Percentiles rank a stretch among this genome's conserved stretches.
Conservation (phyloP, 805 yeast genomes). For the Torulaspora indica region DNA sequence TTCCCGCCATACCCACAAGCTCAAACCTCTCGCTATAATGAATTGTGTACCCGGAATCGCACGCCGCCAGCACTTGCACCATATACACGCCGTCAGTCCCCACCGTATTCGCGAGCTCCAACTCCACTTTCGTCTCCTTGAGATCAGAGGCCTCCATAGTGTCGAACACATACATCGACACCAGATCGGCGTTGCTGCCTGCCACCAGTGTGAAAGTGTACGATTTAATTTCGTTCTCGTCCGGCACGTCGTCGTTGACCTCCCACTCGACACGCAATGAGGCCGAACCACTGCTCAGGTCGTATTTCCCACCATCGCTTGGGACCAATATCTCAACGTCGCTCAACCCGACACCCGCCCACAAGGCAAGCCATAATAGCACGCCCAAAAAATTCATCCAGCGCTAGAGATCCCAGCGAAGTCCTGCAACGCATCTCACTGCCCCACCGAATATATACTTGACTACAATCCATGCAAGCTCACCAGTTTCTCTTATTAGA, state of each 20-base stretch:
- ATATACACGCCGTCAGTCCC: constrained; percentile 65
- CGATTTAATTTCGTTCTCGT: constrained; percentile 40
- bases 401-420: too few relatives aligned
- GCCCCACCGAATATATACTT: neutral
- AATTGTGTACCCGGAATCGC: constrained; percentile 46
- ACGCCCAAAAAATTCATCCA: neutral
- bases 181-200: constrained; percentile 52
- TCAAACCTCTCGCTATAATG: constrained; percentile 64
- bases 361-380: neutral
- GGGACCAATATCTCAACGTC: constrained; percentile 10
- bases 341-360: neutral
- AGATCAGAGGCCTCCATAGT: constrained; percentile 34
- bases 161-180: constrained; percentile 38
- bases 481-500: neutral
- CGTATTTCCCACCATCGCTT: neutral
- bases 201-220: constrained; percentile 62
- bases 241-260: constrained; percentile 48
- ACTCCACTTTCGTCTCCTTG: constrained; percentile 36
- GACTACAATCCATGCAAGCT: too few relatives aligned
- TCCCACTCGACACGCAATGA: constrained; percentile 43
- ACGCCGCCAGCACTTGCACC: constrained; percentile 58
- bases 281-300: constrained; percentile 16
- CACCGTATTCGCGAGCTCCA: constrained; percentile 40
- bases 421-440: neutral
- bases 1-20: constrained; percentile 71